phyloP scores from a whole-genome alignment of 768 basidiomycete species.

The Trametes meyenii region DNA sequence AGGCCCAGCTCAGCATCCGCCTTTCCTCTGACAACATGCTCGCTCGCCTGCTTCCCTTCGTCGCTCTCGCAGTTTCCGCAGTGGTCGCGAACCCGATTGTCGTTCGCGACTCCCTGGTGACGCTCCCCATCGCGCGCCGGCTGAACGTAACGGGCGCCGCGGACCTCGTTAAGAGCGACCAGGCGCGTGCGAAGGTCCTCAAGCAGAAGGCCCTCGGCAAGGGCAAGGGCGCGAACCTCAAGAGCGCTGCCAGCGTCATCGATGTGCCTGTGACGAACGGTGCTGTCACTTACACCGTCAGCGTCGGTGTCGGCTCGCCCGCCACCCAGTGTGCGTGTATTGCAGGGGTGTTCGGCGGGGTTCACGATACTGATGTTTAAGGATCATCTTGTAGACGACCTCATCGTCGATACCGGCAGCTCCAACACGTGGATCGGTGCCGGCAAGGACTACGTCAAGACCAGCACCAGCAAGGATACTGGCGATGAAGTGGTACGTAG shows the following conservation, averaged over 20 bases:
- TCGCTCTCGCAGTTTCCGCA: constrained; percentile 6
- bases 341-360: background rate
- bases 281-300: constrained; percentile 28
- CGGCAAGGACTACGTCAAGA: constrained; percentile 20
- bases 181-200: constrained; percentile 23
- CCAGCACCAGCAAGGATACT: constrained; percentile 24
- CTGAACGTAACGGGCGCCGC: constrained; percentile 26
- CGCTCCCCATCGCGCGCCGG: constrained; percentile 24
- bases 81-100: constrained; percentile 20
- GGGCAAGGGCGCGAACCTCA: constrained; percentile 1
- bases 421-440: constrained; percentile 35
- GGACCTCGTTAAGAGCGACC: constrained; percentile 22
- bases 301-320: constrained; percentile 49
- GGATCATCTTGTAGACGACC: constrained; percentile 3
- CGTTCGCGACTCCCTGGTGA: constrained; percentile 24
- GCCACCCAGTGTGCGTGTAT: constrained; percentile 37
- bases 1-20: constrained; percentile 13
- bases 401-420: constrained; percentile 29
- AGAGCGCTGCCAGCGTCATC: constrained; percentile 7
- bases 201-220: constrained; percentile 24
- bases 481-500: constrained; percentile 27
- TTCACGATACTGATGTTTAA: background rate
- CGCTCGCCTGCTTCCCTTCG: constrained; percentile 7
- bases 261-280: constrained; percentile 13
- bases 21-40: constrained; percentile 5